Base-by-base conservation (phyloP, 1,284 basidiomycete species). In the Sanguinoderma infundibulare region DNA sequence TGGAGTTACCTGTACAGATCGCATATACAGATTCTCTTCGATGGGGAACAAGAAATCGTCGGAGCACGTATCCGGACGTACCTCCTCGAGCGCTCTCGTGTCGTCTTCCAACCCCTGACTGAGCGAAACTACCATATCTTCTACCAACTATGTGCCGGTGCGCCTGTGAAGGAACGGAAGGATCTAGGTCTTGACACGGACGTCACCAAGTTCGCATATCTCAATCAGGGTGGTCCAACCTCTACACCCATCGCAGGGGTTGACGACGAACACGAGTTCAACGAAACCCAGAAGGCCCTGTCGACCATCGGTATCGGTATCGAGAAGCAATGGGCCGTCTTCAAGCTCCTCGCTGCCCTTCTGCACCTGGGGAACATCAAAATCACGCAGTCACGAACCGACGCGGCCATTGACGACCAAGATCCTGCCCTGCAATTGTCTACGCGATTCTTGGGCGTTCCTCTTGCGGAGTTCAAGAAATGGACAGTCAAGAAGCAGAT, bases 71-170 rank as follows among this genome's bases (percentile, higher is more conserved):
- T 99, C 72, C 90, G 98, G 65, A 99, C 98, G 49, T 99, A 99
- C 78, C 87, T 99, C 24, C 83, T 99, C 57, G 98, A 99, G 75
- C 93, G 98, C 35, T 98, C 96, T 40, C 91, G 98, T 67, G 91
- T 99, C 66, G 96, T 98, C 58, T 98, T 98, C 77, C 98, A 99
- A 77, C 96, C 98, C 17, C 85, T 94, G 67, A 95, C 92, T 22
- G 98, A 99, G 78, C 90, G 98, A 60, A 99, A 99, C 77, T 99
- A 99, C 76, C 98, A 99, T 78, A 98, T 99, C 72, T 99, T 99
- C 82, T 99, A 99, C 78, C 98, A 99, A 76, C 82, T 99, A n/a
- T 95, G 97, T 70, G 94, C 97, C 2, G 98, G 98, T 56, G 96
- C 95, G 4, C 96, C 97, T 2, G 81, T 92, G 26, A 97, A 98